Base-by-base conservation (phyloP, 495 filamentous ascomycete genomes). In the Massariosphaeria phaeospora region DNA sequence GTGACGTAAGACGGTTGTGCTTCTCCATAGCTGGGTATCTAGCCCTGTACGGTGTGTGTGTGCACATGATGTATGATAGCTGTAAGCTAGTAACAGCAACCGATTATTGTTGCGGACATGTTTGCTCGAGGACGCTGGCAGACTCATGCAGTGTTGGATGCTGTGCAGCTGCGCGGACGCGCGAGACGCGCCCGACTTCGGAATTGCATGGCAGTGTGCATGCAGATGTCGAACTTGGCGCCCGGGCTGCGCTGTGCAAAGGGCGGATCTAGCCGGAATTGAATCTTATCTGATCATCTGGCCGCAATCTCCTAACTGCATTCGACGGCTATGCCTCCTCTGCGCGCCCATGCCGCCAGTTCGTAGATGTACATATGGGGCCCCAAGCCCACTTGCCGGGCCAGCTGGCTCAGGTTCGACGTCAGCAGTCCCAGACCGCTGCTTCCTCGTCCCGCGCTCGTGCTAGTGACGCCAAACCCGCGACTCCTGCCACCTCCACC, bases 211-310 rank as follows among this genome's bases (percentile, higher is more conserved):
- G n/a, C 24, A 21, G 24, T 40, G 38, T 40, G 26, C 43, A 47
- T 27, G 23, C 24, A 9, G 15, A 21, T 33, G 23, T 17, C 17
- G 26, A 15, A 2, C 43, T 34, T 33, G 10, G 43, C 43, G 26
- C 7, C 6, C 23, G 5, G 24, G 41, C 41, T 3, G 34, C 12
- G 12, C 24, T 27, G 43, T 3, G 2, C 9, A 12, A 1, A n/a
- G 27, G 4, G 47, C 55, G 55, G 55, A 59, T 59, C 55, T 59
- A 52, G 24, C 55, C 48, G 55, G 35, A 51, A 59, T 59, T 48
- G 46, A 31, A 59, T 59, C 55, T 46, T 40, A 59, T 52, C 40
- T n/a, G n/a, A 43, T 20, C 52, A 39, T 23, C 21, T 34, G 20
- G 12, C 6, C 12, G 42, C 20, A 33, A 21, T 12, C 48, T 48